Evolutionary conservation across 176 grass and related monocot species (phyloP).

Genomic region (Lolium perenne): DNA sequence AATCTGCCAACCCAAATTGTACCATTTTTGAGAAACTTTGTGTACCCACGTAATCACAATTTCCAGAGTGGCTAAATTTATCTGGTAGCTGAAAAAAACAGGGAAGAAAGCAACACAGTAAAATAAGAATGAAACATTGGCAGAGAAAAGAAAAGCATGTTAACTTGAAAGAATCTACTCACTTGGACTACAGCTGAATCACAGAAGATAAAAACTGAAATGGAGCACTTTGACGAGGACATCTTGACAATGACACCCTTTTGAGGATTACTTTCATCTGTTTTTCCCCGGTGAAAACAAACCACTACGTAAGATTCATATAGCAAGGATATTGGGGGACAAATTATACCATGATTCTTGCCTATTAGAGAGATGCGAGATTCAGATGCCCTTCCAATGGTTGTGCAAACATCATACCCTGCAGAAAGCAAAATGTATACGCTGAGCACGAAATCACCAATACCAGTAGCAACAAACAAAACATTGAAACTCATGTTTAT

Average conservation of each 20-base stretch:
- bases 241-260: conserved; percentile 85
- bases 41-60: conserved; percentile 82
- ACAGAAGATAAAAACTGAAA: conserved; percentile 77
- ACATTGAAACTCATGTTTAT: not conserved
- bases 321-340: conserved; percentile 25
- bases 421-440: conserved; percentile 33
- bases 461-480: conserved; percentile 32
- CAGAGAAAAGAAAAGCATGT: conserved; percentile 24
- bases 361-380: conserved; percentile 74
- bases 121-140: conserved; percentile 23
- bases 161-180: conserved; percentile 46
- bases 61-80: conserved; percentile 67
- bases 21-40: not conserved
- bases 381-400: conserved; percentile 58
- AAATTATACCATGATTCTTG: conserved; percentile 37
- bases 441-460: not conserved
- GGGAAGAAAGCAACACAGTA: not conserved
- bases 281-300: conserved; percentile 23
- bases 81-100: conserved; percentile 54
- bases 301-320: conserved; percentile 24
- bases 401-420: conserved; percentile 95
- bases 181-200: conserved; percentile 72
- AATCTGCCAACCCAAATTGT: conserved; percentile 24
- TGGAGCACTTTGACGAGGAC: conserved; percentile 75
- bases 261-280: conserved; percentile 75